Percentiles rank a stretch among this genome's conserved stretches.
Evolutionary conservation across 768 basidiomycete genomes (phyloP).

Genomic region (Chalciporus piperatus): DNA sequence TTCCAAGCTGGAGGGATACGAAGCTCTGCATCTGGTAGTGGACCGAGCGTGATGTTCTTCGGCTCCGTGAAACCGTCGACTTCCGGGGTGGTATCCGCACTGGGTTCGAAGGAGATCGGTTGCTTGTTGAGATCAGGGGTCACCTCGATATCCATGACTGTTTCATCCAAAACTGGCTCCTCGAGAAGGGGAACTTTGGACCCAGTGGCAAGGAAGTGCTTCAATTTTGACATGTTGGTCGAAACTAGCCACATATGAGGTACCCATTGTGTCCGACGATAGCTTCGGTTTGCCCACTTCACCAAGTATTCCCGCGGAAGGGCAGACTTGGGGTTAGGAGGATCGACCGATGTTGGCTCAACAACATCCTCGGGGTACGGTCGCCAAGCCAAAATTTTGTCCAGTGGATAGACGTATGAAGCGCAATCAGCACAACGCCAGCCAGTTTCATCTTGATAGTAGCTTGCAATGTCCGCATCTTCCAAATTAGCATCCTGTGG

Average conservation of each 20-base stretch:
- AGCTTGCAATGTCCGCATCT: conserved; percentile 46
- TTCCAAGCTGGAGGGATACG: conserved; percentile 81
- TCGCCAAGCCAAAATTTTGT: conserved; percentile 91
- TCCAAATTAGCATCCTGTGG: conserved; percentile 39
- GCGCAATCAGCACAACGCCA: conserved; percentile 81
- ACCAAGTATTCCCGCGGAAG: conserved; percentile 92
- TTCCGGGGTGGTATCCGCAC: conserved; percentile 34
- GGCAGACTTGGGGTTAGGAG: conserved; percentile 50
- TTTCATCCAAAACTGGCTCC: conserved; percentile 35
- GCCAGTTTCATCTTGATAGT: conserved; percentile 52
- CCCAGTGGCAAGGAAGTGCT: conserved; percentile 72
- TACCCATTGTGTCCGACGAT: conserved; percentile 81
- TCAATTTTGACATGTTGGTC: conserved; percentile 62
- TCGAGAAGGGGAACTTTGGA: conserved; percentile 64
- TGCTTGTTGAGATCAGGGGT: conserved; percentile 20
- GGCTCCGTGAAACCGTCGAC: conserved; percentile 30
- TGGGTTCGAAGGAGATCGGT: conserved; percentile 40
- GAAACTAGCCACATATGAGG: conserved; percentile 88
- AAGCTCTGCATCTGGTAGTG: conserved; percentile 67
- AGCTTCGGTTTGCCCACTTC: conserved; percentile 83
- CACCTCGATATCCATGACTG: conserved; percentile 27
- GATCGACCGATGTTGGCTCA: conserved; percentile 45
- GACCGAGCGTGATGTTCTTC: conserved; percentile 26
- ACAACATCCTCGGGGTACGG: conserved; percentile 67
- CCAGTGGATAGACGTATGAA: conserved; percentile 65